Evolutionary conservation across 306 rosid genomes (phyloP).

Genomic region (Trichosanthes cucumerina): DNA sequence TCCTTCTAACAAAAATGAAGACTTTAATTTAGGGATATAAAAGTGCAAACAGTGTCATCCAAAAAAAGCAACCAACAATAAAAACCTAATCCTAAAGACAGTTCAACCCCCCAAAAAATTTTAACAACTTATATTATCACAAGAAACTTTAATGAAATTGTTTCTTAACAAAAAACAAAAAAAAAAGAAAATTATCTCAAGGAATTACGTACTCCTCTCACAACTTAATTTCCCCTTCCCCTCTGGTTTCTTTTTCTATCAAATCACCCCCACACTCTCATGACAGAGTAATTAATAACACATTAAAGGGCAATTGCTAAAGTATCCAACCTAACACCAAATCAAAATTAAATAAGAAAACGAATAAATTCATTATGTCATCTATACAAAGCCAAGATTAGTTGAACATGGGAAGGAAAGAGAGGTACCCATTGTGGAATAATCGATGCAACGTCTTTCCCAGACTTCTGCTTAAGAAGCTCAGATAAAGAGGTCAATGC

Average conservation of each 20-base stretch:
- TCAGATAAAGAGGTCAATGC: slow-evolving; percentile 65
- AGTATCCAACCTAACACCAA: not conserved
- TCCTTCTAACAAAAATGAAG: not conserved
- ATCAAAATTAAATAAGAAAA: not conserved
- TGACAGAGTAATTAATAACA: not conserved
- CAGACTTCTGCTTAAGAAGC: slow-evolving; percentile 56
- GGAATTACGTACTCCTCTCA: not conserved
- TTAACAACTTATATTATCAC: not conserved
- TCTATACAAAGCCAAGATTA: not conserved
- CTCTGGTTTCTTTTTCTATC: not conserved
- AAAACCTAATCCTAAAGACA: not conserved
- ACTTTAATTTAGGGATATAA: not conserved
- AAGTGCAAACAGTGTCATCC: not conserved
- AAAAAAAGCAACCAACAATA: not conserved
- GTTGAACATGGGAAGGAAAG: slow-evolving; percentile 9
- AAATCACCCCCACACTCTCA: not conserved
- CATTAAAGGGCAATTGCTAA: not conserved
- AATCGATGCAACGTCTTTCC: slow-evolving; percentile 49
- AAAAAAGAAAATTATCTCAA: not conserved
- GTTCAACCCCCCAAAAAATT: not conserved
- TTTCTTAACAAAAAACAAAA: not conserved
- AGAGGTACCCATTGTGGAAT: slow-evolving; percentile 86
- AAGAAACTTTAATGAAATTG: not conserved
- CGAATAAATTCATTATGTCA: not conserved
- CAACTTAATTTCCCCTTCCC: not conserved